phyloP scores from a whole-genome alignment of 2,329 filamentous ascomycete genomes.

The Colletotrichum sp. region DNA sequence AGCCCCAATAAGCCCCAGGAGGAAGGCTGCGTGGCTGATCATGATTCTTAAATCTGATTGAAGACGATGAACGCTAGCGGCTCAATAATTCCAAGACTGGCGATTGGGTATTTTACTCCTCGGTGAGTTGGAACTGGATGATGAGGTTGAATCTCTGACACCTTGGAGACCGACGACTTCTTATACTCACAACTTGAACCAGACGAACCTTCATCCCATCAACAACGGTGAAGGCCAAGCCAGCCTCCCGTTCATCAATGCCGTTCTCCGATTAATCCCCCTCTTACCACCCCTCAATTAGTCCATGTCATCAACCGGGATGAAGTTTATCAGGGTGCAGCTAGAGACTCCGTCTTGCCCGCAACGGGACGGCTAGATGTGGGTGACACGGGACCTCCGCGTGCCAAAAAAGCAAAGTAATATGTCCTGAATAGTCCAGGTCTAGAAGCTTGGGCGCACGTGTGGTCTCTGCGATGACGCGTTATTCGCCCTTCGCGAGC shows the following conservation, averaged over 20 bases:
- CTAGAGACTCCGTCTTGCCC: neutral
- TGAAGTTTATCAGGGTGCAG: neutral
- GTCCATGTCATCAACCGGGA: neutral
- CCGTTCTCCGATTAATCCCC: neutral
- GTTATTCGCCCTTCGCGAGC: neutral
- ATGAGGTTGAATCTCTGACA: neutral
- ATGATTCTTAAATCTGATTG: neutral
- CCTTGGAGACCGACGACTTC: neutral
- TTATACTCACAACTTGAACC: neutral
- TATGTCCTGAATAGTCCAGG: neutral
- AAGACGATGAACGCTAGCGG: neutral
- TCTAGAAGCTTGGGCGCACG: neutral
- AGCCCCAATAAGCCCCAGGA: neutral
- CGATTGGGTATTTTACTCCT: neutral
- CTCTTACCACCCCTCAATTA: neutral
- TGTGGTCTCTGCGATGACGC: neutral
- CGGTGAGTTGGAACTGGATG: neutral
- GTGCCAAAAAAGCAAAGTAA: neutral
- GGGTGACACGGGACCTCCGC: neutral
- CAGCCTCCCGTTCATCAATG: neutral
- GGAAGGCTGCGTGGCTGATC: neutral
- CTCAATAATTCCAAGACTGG: neutral
- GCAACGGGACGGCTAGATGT: neutral
- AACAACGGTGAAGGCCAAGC: neutral
- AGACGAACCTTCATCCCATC: neutral